Evolutionary conservation across 2,329 filamentous ascomycete species (phyloP), one percentile per base, ranked within the genome.

Genomic region (Penicillium brevicompactum): DNA sequence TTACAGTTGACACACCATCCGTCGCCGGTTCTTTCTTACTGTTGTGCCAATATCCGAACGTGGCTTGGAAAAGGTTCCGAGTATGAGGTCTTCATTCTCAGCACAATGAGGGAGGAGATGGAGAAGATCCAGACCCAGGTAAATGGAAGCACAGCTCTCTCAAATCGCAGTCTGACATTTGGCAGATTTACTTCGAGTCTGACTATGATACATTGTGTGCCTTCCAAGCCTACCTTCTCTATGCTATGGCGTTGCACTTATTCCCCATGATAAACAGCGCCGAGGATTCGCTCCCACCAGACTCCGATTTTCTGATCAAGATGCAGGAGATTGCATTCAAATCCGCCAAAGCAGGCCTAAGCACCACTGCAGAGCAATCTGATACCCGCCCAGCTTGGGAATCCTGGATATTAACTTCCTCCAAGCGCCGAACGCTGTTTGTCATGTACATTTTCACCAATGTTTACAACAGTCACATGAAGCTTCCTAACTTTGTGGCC

Each of bases 161-260:
- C 11, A 32, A 27, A 8, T 27, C 4, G 4, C 24, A 27, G 5
- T 8, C 45, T 53, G 38, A 51, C 11, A 27, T 24, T 6, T n/a
- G 2, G 18, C 18, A 53, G 16, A 42, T 53, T 34, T 24, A 68
- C 69, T 14, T 32, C 21, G 32, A 13, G 21, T 63, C 51, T 43
- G 61, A 70, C 16, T 58, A 68, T 27, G 61, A 67, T 5, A 65
- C 75, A 0, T 73, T 84, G 0, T 73, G 75, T 0, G 69, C 76
- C 1, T 82, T 83, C 38, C 82, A 85, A 57, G 78, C 81, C 0
- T 83, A 82, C 61, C 67, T 85, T 2, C 73, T 84, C n/a, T 83
- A 83, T 56, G 66, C 74, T 2, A 75, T 84, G 64, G 70, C 79
- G 2, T 46, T 81, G 2, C 82, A 80, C 60, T 82, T 82, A 50